Evolutionary conservation across 495 filamentous ascomycete genomes (phyloP), one percentile per base, ranked within the genome.

Genomic region (Lophiotrema nucula): DNA sequence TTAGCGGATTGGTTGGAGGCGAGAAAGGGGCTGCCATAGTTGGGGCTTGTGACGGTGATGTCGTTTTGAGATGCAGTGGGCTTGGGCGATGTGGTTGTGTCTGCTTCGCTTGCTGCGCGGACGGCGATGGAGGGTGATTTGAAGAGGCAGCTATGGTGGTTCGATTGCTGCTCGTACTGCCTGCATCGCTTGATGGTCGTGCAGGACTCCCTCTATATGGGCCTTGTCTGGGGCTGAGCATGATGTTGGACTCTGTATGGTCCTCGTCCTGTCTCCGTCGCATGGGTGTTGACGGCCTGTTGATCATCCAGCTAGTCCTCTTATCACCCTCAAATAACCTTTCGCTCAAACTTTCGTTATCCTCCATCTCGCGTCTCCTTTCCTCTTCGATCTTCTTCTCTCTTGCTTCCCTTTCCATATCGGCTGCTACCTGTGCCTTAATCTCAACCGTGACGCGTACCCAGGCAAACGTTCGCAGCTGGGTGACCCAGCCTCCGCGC

Each of bases 401-500:
- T 19, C 15, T 13, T 2, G 47, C 75, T 58, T 83, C 80, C 11
- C 77, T 74, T 51, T 83, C 80, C 35, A 81, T 71, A 33, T 76
- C 74, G 54, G 80, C 73, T 22, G 83, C 78, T 16, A 87, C 83
- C 54, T 79, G 78, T 55, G 80, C 80, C 44, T 83, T 70, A 60
- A 87, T 82, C 59, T 84, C 79, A 25, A 81, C 77, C 71, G 80
- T 79, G 26, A 86, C 79, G 28, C 69, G 81, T 53, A 97, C 82
- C 76, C 92, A 91, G 2, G 87, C 89, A 66, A 92, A 97, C 13
- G 88, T 88, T 51, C 92, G 84, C 1, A 98, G 78, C 69, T 95
- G 90, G 1, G 87, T 93, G 0, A 95, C 92, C 87, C 92, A 96
- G 23, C 90, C 90, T 51, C 88, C 87, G 47, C 90, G 86, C 68